phyloP scores from a whole-genome alignment of 345 rosid genomes.

The Sisymbrium altissimum region DNA sequence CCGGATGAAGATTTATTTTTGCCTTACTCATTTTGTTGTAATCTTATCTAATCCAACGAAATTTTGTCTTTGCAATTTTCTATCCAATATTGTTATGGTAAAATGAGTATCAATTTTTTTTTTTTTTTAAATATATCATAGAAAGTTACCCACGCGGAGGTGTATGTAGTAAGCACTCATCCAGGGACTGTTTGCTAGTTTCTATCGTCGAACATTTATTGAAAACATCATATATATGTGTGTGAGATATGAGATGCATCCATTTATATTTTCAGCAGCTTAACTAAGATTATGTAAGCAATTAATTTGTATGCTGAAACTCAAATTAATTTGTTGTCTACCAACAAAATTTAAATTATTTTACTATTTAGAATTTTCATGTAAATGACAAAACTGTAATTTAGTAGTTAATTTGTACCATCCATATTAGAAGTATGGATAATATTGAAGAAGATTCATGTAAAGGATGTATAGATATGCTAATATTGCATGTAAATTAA shows the following conservation, averaged over 20 bases:
- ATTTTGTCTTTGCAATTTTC: slow-evolving; percentile 1
- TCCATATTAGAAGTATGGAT: neutral
- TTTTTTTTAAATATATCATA: neutral
- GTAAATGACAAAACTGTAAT: neutral
- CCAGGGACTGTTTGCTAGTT: neutral
- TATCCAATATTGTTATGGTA: neutral
- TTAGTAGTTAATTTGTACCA: neutral
- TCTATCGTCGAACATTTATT: too few species aligned
- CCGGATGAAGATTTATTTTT: slow-evolving; percentile 5
- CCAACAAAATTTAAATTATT: neutral
- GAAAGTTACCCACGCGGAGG: neutral
- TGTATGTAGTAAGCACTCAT: neutral
- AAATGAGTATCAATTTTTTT: neutral
- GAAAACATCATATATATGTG: too few species aligned
- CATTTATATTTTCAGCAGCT: neutral
- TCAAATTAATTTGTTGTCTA: neutral
- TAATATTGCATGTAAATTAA: neutral
- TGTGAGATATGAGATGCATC: too few species aligned
- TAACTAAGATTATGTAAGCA: neutral
- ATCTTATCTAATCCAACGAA: slow-evolving; percentile 1
- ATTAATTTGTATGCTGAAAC: neutral
- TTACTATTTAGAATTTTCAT: neutral
- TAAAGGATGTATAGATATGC: neutral
- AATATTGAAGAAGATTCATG: neutral
- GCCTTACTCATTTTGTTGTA: neutral